phyloP scores from a whole-genome alignment of 768 basidiomycete species.

The Suillus spraguei region DNA sequence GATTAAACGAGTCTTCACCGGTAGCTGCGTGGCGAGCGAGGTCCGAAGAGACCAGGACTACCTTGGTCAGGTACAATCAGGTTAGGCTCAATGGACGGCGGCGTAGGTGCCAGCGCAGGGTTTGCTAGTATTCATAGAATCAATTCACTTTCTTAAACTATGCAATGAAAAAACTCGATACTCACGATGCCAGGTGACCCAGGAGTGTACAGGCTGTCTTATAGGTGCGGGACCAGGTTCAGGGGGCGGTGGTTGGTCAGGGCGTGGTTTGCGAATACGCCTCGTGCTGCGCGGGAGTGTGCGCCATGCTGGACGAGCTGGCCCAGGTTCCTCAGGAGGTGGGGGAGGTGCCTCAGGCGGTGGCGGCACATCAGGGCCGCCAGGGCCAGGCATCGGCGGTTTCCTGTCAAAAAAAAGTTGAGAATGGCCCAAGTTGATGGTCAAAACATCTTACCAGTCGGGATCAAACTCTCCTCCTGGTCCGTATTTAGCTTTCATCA shows the following conservation, averaged over 20 bases:
- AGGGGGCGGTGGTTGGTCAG: constrained; percentile 36
- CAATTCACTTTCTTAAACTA: constrained; percentile 4
- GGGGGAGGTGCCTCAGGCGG: constrained; percentile 45
- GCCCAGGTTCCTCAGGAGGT: constrained; percentile 45
- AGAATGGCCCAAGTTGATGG: constrained; percentile 12
- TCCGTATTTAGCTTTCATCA: constrained; percentile 73
- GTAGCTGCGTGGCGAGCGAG: constrained; percentile 59
- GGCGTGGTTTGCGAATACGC: constrained; percentile 45
- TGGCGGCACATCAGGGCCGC: constrained; percentile 45
- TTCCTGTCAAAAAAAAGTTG: constrained; percentile 34
- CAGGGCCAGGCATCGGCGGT: constrained; percentile 44
- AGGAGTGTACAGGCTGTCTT: constrained; percentile 50
- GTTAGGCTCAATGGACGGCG: constrained; percentile 60
- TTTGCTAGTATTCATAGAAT: constrained; percentile 49
- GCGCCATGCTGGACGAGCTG: constrained; percentile 64
- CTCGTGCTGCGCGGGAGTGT: constrained; percentile 43
- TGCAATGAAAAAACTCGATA: constrained; percentile 19
- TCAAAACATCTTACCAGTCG: constrained; percentile 57
- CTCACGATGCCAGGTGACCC: constrained; percentile 72
- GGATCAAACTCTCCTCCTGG: constrained; percentile 87
- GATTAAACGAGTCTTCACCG: constrained; percentile 13
- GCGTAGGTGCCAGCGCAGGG: constrained; percentile 56
- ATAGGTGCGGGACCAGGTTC: constrained; percentile 37
- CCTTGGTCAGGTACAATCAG: constrained; percentile 59
- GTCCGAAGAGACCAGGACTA: constrained; percentile 77